Evolutionary conservation across 139 green algal genomes (phyloP).

Genomic region (Pseudopediastrum boryanum): DNA sequence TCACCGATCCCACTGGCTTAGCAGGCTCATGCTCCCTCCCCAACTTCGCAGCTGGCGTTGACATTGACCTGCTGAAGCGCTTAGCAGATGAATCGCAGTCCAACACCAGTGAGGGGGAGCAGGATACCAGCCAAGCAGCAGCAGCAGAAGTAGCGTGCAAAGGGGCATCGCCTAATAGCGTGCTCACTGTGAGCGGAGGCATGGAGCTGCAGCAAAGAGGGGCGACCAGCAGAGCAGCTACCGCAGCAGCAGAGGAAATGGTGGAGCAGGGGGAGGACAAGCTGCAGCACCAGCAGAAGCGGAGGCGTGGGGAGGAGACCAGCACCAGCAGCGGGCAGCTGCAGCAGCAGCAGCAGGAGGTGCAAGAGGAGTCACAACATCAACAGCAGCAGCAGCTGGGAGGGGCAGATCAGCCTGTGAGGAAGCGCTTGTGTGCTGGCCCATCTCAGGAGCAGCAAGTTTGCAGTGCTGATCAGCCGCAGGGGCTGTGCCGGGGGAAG

Average conservation of each 20-base stretch:
- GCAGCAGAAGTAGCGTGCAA: neutral
- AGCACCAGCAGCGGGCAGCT: neutral
- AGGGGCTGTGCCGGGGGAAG: neutral
- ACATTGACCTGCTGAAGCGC: neutral
- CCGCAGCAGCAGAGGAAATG: neutral
- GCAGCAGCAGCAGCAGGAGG: neutral
- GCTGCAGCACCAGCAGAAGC: neutral
- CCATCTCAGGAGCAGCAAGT: slow-evolving; percentile 8
- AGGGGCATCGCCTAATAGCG: neutral
- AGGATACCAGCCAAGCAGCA: neutral
- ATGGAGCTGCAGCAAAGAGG: slow-evolving; percentile 27
- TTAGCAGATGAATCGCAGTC: neutral
- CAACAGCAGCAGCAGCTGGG: slow-evolving; percentile 18
- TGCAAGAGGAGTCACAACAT: slow-evolving; percentile 19
- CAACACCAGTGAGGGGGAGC: slow-evolving; percentile 5
- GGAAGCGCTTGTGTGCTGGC: neutral
- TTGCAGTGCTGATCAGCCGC: slow-evolving; percentile 1
- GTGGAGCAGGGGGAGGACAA: slow-evolving; percentile 23
- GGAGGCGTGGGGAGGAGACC: too few species aligned
- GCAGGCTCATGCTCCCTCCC: neutral
- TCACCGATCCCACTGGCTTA: slow-evolving; percentile 2
- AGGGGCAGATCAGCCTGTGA: slow-evolving; percentile 12
- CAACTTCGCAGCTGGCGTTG: slow-evolving; percentile 4
- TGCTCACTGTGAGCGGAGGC: slow-evolving; percentile 6
- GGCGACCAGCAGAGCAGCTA: slow-evolving; percentile 1